Evolutionary conservation across 345 rosid genomes (phyloP), one percentile per base, ranked within the genome.

Genomic region (Boechera divaricarpa): DNA sequence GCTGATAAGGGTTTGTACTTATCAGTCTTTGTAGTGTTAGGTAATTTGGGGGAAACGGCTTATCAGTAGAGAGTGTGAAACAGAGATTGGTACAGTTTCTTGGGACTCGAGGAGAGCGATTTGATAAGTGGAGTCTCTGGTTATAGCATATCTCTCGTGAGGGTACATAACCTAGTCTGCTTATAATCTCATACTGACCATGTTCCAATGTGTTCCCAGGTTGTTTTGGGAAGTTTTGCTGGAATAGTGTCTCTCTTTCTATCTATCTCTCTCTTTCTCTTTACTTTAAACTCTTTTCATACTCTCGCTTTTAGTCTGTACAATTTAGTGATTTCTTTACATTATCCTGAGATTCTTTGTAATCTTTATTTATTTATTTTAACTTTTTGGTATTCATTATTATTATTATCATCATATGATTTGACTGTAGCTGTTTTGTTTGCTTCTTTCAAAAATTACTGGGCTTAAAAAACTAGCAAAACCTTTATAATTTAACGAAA

Each of bases 1-100:
- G 87, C 86, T 94, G 85, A 90, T 78, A 78, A 66, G 73, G 31
- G 44, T 11, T 45, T 45, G 28, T 6, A 10, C 67, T 77, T 63
- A 77, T 77, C 71, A 70, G 71, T 62, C 64, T 42, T 77, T 42
- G 16, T 70, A 63, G 71, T 70, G 42, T 77, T 75, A 59, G 74
- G 68, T 74, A 1, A 61, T 35, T 21, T 51, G 39, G 16, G 52
- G 54, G 16, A 26, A 61, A 59, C n/a, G 58, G 71, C 38, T 59
- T 68, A 57, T 75, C 51, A 66, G 58, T 55, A 67, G 73, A 66
- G 67, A 31, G 69, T 57, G 59, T 59, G 73, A 42, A 76, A 69
- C 75, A 61, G 80, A 69, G 75, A 63, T 52, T 33, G 76, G 67
- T 77, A 77, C 72, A 62, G 75, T 70, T 70, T 70, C 12, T 69